phyloP scores from a whole-genome alignment of 2,329 filamentous ascomycete genomes.

The Drechslera avenae region DNA sequence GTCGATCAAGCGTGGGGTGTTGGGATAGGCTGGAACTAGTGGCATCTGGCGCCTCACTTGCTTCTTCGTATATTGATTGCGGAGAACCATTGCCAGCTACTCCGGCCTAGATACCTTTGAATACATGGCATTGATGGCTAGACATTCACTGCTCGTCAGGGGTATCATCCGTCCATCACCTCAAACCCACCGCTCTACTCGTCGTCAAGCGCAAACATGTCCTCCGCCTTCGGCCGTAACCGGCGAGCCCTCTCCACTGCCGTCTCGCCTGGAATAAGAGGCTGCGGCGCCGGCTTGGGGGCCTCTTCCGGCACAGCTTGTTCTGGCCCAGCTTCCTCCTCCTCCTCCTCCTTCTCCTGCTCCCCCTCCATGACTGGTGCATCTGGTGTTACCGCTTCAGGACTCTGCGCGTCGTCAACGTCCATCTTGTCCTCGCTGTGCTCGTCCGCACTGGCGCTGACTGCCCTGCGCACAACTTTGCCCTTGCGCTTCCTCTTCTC shows the following conservation, averaged over 20 bases:
- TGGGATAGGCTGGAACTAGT: constrained; percentile 1
- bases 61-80: neutral
- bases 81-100: neutral
- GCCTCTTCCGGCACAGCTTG: neutral
- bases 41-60: constrained; percentile 5
- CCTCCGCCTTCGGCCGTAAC: constrained; percentile 44
- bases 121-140: neutral
- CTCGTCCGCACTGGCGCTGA: constrained; percentile 11
- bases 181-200: neutral
- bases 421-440: constrained; percentile 29
- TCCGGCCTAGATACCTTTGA: neutral
- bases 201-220: constrained; percentile 48
- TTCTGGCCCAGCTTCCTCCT: neutral
- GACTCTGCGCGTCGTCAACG: constrained; percentile 18
- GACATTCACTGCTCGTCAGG: neutral
- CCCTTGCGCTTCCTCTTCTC: constrained; percentile 48
- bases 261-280: constrained; percentile 38
- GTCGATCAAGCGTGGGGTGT: constrained; percentile 17
- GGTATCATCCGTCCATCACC: constrained; percentile 9
- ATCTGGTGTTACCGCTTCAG: neutral
- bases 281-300: neutral
- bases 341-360: too few species aligned
- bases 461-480: constrained; percentile 14
- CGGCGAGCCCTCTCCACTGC: constrained; percentile 44
- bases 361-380: neutral